These are phyloP conservation scores for Conticribra guillardii DNA, from an alignment of 108 stramenopile genomes.

Conservation along the genomic window DNA sequence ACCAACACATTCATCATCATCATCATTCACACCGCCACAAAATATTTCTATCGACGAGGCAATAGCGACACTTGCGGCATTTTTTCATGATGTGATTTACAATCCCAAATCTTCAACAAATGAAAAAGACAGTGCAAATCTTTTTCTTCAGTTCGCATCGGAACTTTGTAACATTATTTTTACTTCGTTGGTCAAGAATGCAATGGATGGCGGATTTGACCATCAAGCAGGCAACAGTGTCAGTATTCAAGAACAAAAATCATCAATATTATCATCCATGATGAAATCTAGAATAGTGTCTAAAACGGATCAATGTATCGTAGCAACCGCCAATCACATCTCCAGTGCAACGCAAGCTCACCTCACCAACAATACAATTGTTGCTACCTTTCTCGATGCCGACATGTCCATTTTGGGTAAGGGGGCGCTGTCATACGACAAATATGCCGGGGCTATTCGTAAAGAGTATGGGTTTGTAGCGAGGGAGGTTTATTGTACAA, in stretches of 20 bases:
- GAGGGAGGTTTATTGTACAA: constrained; percentile 64
- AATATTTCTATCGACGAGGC: constrained; percentile 9
- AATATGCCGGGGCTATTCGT: constrained; percentile 76
- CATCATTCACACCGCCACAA: background rate
- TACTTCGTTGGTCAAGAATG: background rate
- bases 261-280: background rate
- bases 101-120: constrained; percentile 71
- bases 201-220: background rate
- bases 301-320: constrained; percentile 47
- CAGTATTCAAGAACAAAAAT: constrained; percentile 5
- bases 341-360: constrained; percentile 25
- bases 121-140: constrained; percentile 74
- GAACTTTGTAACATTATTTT: constrained; percentile 15
- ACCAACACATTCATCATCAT: constrained; percentile 1
- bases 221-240: background rate
- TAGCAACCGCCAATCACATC: constrained; percentile 49
- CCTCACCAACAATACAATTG: constrained; percentile 13
- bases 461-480: constrained; percentile 73
- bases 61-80: constrained; percentile 60
- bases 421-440: constrained; percentile 44
- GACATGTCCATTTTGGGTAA: constrained; percentile 87
- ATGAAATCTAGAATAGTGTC: constrained; percentile 17
- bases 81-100: constrained; percentile 90
- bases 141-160: constrained; percentile 68
- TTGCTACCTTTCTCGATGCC: constrained; percentile 73